These are phyloP conservation scores for Myxozyma geophila DNA, from an alignment of 805 yeast genomes.

Conservation along the genomic window DNA sequence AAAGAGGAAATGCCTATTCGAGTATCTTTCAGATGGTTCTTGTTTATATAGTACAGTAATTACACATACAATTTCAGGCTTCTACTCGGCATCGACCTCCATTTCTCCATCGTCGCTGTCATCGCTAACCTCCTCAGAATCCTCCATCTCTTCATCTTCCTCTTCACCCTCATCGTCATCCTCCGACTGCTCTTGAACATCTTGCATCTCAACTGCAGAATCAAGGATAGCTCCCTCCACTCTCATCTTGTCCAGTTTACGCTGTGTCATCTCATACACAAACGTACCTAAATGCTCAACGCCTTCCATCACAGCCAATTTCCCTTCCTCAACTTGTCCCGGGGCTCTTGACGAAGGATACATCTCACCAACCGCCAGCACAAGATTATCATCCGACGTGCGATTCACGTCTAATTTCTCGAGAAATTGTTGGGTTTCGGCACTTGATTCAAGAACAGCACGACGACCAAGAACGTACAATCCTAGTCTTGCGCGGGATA, in stretches of 20 bases:
- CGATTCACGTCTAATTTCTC: slow-evolving; percentile 12
- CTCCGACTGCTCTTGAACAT: slow-evolving; percentile 13
- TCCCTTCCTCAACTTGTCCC: slow-evolving; percentile 19
- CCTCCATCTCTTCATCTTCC: slow-evolving; percentile 5
- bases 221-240: slow-evolving; percentile 6
- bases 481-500: slow-evolving; percentile 46
- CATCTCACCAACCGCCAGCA: slow-evolving; percentile 44
- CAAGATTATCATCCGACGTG: slow-evolving; percentile 35
- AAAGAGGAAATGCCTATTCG: background rate
- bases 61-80: background rate
- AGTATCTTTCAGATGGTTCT: too few species aligned
- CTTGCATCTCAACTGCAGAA: background rate
- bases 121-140: background rate
- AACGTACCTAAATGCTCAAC: slow-evolving; percentile 44
- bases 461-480: slow-evolving; percentile 44
- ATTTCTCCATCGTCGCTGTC: background rate
- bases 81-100: slow-evolving; percentile 13
- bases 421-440: slow-evolving; percentile 29
- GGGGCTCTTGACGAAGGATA: slow-evolving; percentile 34
- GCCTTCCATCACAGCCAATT: slow-evolving; percentile 41
- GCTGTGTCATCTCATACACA: slow-evolving; percentile 45
- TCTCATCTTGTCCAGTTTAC: slow-evolving; percentile 24
- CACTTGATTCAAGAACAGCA: slow-evolving; percentile 28
- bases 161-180: background rate
- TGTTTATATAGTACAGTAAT: background rate